A percentile compares a stretch with the other conserved stretches of the same genome.
Evolutionary conservation across 331 rosid species (phyloP).

Genomic region (Ulmus americana): DNA sequence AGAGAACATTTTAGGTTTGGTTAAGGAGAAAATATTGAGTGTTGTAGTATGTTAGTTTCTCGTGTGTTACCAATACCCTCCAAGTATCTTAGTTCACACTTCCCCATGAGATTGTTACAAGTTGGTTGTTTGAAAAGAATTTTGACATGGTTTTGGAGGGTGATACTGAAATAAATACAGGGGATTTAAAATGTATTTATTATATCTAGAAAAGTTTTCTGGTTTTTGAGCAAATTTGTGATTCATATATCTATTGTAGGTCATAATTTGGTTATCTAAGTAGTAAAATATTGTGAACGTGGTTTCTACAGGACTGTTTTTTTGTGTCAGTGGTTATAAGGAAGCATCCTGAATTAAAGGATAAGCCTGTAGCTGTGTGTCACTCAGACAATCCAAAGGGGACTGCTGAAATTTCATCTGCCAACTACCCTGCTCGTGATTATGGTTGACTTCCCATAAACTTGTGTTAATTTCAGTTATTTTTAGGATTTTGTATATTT

Average conservation of each 20-base stretch:
- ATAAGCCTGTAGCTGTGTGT: slow-evolving; percentile 84
- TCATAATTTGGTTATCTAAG: slow-evolving; percentile 9
- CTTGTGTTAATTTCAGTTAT: slow-evolving; percentile 10
- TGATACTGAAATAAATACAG: no score
- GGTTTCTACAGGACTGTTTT: slow-evolving; percentile 75
- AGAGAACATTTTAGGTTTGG: no score
- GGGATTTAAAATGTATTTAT: not conserved
- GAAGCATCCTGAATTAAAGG: slow-evolving; percentile 51
- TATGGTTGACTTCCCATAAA: slow-evolving; percentile 52
- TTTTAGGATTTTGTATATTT: slow-evolving; percentile 6
- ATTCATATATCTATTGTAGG: not conserved
- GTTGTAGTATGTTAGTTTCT: no score
- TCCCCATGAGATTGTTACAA: not conserved
- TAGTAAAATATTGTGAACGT: slow-evolving; percentile 21
- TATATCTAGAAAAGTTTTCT: slow-evolving; percentile 12
- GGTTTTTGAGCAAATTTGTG: not conserved
- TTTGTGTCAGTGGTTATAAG: slow-evolving; percentile 85
- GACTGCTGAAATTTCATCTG: slow-evolving; percentile 93
- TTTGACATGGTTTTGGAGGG: no score
- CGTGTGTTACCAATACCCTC: no score
- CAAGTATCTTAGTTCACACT: not conserved
- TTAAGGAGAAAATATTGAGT: no score
- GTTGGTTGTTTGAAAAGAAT: not conserved
- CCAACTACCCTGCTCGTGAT: slow-evolving; percentile 89
- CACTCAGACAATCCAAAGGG: slow-evolving; percentile 86